Evolutionary conservation across 257 asterid genomes (phyloP), one percentile per base, ranked within the genome.

Genomic region (Salvia hispanica): DNA sequence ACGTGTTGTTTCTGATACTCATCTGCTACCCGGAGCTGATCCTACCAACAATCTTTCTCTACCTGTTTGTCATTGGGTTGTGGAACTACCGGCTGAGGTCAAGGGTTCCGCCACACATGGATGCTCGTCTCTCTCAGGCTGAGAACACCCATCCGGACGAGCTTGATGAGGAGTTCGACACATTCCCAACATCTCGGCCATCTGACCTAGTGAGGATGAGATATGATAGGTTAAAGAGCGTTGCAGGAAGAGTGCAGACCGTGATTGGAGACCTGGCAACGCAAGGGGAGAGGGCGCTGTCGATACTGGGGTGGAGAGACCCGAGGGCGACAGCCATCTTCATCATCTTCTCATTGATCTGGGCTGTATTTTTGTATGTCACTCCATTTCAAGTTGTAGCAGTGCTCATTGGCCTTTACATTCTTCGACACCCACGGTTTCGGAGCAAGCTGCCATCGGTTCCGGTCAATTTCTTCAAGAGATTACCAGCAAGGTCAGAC

Each of bases 391-490:
- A 87, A 67, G 85, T 89, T 9, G 84, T 87, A 16, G 92, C 90
- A 0, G 74, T 92, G 75, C 79, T 87, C 3, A 36, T 64, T 9
- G 95, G 98, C 18, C 73, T 92, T 43, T 92, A 82, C 70, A 56
- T 78, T 46, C 81, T 92, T 51, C 86, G 96, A 42, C 98, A 92
- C 67, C 96, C 96, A 0, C 77, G 94, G 74, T 84, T 92, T 72
- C 72, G 96, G 83, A 69, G 85, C 86, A 82, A 43, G 75, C 37
- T 89, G 79, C 98, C 98, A 1, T 79, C 95, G 0, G 89, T 89
- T 15, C 95, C 95, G 11, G 84, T 77, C 31, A 92, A 92, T 76
- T 92, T 89, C 90, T 92, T 92, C 92, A 92, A 83, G 84, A 89
- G 98, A 73, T 70, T 92, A 60, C 95, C 98, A 64, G 83, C 98